Conservation (phyloP, 441 rosid genomes). For the Eutrema salsugineum region DNA sequence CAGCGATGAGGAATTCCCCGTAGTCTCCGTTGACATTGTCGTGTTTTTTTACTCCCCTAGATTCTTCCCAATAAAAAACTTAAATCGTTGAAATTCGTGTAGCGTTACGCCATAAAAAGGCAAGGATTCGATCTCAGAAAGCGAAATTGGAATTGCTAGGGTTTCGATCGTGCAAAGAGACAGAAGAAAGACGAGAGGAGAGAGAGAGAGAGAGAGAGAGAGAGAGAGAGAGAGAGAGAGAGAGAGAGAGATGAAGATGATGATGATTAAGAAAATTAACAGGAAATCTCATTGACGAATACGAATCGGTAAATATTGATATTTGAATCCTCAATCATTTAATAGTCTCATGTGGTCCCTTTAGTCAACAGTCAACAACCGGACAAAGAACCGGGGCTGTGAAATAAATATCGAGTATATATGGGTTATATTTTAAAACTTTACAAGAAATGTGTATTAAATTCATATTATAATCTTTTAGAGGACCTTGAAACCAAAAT, state of each 20-base stretch:
- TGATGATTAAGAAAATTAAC: not conserved
- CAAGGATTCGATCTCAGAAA: not conserved
- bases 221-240: not conserved
- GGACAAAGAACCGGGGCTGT: not conserved
- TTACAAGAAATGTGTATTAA: not conserved
- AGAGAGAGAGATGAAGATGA: not conserved
- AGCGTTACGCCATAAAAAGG: conserved; percentile 21
- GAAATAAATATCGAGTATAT: not conserved
- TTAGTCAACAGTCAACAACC: conserved; percentile 16
- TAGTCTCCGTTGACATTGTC: conserved; percentile 35
- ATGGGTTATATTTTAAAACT: not conserved
- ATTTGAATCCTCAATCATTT: conserved; percentile 14
- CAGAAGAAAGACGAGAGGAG: not conserved
- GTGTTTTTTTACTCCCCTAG: not conserved
- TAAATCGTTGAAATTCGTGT: conserved; percentile 14
- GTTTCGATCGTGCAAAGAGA: conserved; percentile 17
- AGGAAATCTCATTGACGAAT: not conserved
- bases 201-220: conserved; percentile 2
- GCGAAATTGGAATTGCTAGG: conserved; percentile 27
- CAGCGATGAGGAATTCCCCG: conserved; percentile 17
- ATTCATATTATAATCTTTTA: not conserved
- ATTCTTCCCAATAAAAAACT: not conserved
- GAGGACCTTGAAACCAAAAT: no score
- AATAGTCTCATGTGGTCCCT: conserved; percentile 8
- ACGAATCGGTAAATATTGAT: not conserved